Evolutionary conservation across 192 early-diverging fungal genomes (phyloP).

Genomic region (Nowakowskiella sp.): DNA sequence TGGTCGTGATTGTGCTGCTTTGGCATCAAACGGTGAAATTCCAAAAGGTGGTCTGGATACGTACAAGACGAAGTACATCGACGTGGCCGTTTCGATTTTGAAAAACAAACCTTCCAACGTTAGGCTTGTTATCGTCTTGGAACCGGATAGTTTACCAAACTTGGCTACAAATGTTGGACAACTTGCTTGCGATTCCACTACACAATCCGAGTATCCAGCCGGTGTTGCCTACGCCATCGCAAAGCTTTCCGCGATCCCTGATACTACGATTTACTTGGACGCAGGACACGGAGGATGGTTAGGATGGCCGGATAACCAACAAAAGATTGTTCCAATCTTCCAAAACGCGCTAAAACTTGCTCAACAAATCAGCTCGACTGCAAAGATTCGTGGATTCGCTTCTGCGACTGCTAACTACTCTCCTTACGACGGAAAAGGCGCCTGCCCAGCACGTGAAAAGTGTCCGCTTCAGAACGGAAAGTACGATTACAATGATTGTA

Average conservation of each 20-base stretch:
- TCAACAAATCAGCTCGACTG: slow-evolving; percentile 11
- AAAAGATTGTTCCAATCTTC: slow-evolving; percentile 26
- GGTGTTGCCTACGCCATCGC: slow-evolving; percentile 38
- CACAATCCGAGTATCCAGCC: slow-evolving; percentile 18
- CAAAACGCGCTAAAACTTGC: slow-evolving; percentile 13
- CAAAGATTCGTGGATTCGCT: slow-evolving; percentile 27
- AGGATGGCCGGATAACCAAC: slow-evolving; percentile 29
- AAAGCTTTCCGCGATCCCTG: slow-evolving; percentile 17
- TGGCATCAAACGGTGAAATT: slow-evolving; percentile 38
- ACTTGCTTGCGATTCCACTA: slow-evolving; percentile 20
- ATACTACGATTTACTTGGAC: slow-evolving; percentile 30
- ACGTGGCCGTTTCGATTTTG: slow-evolving; percentile 15
- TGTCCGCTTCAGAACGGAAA: not conserved
- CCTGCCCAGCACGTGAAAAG: slow-evolving; percentile 11
- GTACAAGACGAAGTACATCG: slow-evolving; percentile 48
- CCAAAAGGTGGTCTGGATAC: slow-evolving; percentile 16
- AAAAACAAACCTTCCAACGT: slow-evolving; percentile 24
- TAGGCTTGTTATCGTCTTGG: slow-evolving; percentile 33
- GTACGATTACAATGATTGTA: slow-evolving; percentile 23
- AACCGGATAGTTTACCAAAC: slow-evolving; percentile 38
- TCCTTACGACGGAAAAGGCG: slow-evolving; percentile 26
- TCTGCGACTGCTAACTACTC: slow-evolving; percentile 38
- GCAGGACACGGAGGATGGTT: slow-evolving; percentile 37
- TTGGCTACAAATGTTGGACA: slow-evolving; percentile 24
- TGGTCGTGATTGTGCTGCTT: slow-evolving; percentile 36